These are phyloP conservation scores for Coleophoma crateriformis DNA, from an alignment of 2,329 filamentous ascomycete genomes.

Conservation along the genomic window DNA sequence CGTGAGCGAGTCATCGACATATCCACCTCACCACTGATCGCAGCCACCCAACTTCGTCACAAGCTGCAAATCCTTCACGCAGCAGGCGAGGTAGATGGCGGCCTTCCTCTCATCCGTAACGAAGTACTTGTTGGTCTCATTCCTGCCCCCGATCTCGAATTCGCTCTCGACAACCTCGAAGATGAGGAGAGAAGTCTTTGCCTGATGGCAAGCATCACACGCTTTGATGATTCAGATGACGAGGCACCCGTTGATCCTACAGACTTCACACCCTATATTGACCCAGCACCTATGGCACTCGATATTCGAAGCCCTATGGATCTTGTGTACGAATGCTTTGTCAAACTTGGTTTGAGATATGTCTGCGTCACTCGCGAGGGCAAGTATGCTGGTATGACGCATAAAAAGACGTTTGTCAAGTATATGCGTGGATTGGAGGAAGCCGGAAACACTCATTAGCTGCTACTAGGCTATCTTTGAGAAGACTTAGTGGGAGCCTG, in stretches of 20 bases:
- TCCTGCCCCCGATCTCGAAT: constrained; percentile 89
- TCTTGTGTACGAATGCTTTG: constrained; percentile 92
- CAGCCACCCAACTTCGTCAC: constrained; percentile 67
- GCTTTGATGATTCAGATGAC: constrained; percentile 58
- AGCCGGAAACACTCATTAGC: constrained; percentile 13
- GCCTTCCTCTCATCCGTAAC: constrained; percentile 77
- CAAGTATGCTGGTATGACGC: constrained; percentile 80
- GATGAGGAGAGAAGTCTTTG: constrained; percentile 72
- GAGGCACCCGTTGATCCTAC: constrained; percentile 57
- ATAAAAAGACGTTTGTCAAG: constrained; percentile 96
- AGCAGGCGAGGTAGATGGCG: constrained; percentile 86
- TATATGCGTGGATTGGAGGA: constrained; percentile 83
- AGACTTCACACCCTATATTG: constrained; percentile 88
- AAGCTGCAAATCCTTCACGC: constrained; percentile 80
- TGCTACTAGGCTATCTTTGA: not conserved
- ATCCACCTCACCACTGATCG: constrained; percentile 71
- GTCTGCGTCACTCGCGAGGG: constrained; percentile 85
- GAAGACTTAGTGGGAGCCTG: too few species aligned
- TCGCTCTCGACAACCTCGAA: constrained; percentile 76
- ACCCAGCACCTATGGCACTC: constrained; percentile 81
- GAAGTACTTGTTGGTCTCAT: constrained; percentile 83
- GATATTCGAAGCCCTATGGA: constrained; percentile 91
- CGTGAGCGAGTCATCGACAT: constrained; percentile 84
- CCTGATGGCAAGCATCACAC: constrained; percentile 69
- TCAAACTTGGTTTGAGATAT: constrained; percentile 87